Percentiles rank a stretch among this genome's conserved stretches.
phyloP scores from a whole-genome alignment of 345 rosid species.

The Hypericum perforatum region DNA sequence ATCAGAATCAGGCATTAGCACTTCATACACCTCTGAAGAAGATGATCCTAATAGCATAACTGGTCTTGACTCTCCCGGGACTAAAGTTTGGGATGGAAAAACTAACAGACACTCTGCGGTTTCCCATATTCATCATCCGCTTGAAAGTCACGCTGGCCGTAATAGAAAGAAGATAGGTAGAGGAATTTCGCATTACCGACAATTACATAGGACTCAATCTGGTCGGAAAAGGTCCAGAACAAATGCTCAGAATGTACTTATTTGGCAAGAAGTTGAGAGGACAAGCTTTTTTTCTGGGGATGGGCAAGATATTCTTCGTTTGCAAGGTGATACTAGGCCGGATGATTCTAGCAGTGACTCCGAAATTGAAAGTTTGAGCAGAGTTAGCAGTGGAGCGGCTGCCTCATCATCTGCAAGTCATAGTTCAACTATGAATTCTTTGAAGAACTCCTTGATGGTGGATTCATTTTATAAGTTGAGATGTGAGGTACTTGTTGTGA shows the following conservation, averaged over 20 bases:
- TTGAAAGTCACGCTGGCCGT: constrained; percentile 57
- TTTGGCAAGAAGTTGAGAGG: constrained; percentile 76
- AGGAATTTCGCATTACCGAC: constrained; percentile 40
- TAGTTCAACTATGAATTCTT: constrained; percentile 28
- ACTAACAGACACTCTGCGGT: constrained; percentile 62
- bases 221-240: constrained; percentile 65
- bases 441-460: constrained; percentile 46
- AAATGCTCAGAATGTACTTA: constrained; percentile 29
- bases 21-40: constrained; percentile 67
- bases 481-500: constrained; percentile 66
- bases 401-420: constrained; percentile 61
- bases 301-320: constrained; percentile 60
- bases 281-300: constrained; percentile 75
- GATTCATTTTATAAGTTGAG: constrained; percentile 77
- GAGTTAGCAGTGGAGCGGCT: constrained; percentile 56
- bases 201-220: constrained; percentile 35
- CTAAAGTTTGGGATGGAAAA: constrained; percentile 94
- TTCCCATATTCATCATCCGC: constrained; percentile 88
- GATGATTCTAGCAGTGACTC: constrained; percentile 67
- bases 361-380: constrained; percentile 44
- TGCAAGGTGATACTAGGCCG: constrained; percentile 26
- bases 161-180: constrained; percentile 35
- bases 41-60: constrained; percentile 54
- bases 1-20: constrained; percentile 46
- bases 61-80: constrained; percentile 87